Evolutionary conservation across 1,139 yeast genomes (phyloP).

Genomic region (Wickerhamomyces sp.): DNA sequence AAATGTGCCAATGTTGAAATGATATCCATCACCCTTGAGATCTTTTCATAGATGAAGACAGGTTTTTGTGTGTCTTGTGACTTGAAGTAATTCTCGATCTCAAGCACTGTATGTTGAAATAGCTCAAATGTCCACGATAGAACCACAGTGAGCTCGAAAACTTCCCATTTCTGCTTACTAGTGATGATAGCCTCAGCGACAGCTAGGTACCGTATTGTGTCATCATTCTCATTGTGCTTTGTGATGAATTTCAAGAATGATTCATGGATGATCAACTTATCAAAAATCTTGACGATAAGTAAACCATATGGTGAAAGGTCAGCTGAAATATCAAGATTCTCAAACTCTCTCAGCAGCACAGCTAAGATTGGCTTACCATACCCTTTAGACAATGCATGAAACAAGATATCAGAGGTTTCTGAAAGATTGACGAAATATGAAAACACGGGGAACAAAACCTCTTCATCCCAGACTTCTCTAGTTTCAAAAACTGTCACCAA

Average conservation of each 20-base stretch:
- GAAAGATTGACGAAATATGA: constrained; percentile 12
- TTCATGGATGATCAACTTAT: constrained; percentile 29
- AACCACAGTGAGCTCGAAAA: constrained; percentile 44
- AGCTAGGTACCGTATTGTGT: constrained; percentile 25
- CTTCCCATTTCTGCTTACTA: constrained; percentile 49
- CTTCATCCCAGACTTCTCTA: constrained; percentile 3
- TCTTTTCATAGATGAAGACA: constrained; percentile 21
- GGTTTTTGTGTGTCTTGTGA: constrained; percentile 17
- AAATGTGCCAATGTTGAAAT: constrained; percentile 46
- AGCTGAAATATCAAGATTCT: constrained; percentile 19
- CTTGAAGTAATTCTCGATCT: constrained; percentile 24
- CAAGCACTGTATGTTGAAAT: constrained; percentile 25
- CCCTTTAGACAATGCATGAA: constrained; percentile 15
- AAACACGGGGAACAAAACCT: constrained; percentile 7
- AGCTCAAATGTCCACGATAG: constrained; percentile 50
- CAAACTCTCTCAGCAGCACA: constrained; percentile 11
- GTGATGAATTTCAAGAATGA: constrained; percentile 29
- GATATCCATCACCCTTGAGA: constrained; percentile 41
- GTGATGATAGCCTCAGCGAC: constrained; percentile 41
- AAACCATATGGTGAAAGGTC: constrained; percentile 11
- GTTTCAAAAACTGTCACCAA: constrained; percentile 5
- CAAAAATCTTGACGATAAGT: constrained; percentile 17
- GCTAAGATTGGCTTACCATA: constrained; percentile 11
- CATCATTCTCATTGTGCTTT: constrained; percentile 9
- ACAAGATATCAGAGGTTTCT: constrained; percentile 11